phyloP scores from a whole-genome alignment of 2,329 filamentous ascomycete genomes.

The Ophiostoma montium region DNA sequence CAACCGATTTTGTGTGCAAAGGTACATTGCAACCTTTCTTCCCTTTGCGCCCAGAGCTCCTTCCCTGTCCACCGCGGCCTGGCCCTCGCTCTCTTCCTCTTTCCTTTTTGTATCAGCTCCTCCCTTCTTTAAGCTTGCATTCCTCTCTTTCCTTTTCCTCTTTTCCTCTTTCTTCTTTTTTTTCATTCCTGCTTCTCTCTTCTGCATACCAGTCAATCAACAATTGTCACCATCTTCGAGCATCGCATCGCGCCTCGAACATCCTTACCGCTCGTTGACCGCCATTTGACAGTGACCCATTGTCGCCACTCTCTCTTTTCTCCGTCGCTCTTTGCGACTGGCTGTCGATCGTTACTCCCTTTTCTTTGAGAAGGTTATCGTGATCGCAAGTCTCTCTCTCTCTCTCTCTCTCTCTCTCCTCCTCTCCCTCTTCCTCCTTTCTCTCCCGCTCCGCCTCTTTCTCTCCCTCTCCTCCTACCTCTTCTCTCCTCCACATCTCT shows the following conservation, averaged over 20 bases:
- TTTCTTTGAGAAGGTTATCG: not conserved
- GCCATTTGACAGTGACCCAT: not conserved
- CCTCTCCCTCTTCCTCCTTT: not conserved
- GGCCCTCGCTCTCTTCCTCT: too few relatives aligned
- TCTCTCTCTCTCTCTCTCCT: not conserved
- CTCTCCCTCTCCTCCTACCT: not conserved
- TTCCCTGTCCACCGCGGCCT: not conserved
- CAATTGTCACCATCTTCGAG: not conserved
- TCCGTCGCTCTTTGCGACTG: not conserved
- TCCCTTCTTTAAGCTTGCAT: conserved; percentile 1
- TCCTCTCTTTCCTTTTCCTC: not conserved
- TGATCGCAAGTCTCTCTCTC: not conserved
- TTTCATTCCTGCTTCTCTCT: not conserved
- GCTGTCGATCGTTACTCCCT: not conserved
- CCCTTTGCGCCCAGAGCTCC: not conserved
- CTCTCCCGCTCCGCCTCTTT: not conserved
- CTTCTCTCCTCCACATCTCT: not conserved
- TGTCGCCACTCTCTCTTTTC: not conserved
- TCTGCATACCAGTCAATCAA: not conserved
- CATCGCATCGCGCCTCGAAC: too few relatives aligned
- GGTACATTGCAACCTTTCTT: not conserved
- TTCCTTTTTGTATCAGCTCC: not conserved
- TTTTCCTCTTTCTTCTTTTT: conserved; percentile 1
- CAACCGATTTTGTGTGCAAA: not conserved
- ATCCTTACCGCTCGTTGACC: not conserved